Evolutionary conservation across 2,329 filamentous ascomycete genomes (phyloP).

Genomic region (Hymenoscyphus repandus): DNA sequence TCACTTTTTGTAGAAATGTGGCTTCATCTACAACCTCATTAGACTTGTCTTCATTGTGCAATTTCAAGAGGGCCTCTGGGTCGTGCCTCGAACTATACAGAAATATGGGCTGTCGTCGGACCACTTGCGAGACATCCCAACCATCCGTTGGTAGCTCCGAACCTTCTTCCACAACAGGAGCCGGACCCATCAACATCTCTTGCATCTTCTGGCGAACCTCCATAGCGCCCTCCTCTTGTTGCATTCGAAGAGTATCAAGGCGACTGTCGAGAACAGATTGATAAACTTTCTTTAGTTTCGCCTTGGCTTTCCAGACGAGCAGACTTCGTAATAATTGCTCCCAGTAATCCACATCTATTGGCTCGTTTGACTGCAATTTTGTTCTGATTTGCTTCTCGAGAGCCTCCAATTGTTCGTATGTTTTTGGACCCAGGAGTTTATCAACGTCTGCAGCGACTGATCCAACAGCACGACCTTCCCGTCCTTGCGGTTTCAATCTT

Average conservation of each 20-base stretch:
- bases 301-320: constrained; percentile 86
- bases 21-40: constrained; percentile 53
- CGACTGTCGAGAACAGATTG: constrained; percentile 69
- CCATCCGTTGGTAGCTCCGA: constrained; percentile 10
- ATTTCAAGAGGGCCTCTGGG: constrained; percentile 60
- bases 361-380: constrained; percentile 81
- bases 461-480: constrained; percentile 67
- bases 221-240: constrained; percentile 63
- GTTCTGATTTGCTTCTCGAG: constrained; percentile 81
- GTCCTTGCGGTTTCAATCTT: constrained; percentile 52
- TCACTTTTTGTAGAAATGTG: constrained; percentile 51
- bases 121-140: constrained; percentile 13
- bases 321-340: constrained; percentile 83
- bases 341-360: constrained; percentile 95
- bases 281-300: constrained; percentile 73
- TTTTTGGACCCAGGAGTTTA: constrained; percentile 78
- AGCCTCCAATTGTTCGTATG: constrained; percentile 76
- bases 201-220: constrained; percentile 48
- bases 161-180: constrained; percentile 25
- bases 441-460: constrained; percentile 87
- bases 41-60: constrained; percentile 57
- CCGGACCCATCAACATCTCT: constrained; percentile 38
- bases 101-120: constrained; percentile 27
- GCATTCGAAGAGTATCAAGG: constrained; percentile 58
- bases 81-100: constrained; percentile 46